Base-by-base conservation (phyloP, 1,284 basidiomycete genomes). In the Erythrobasidium hasegawianum region DNA sequence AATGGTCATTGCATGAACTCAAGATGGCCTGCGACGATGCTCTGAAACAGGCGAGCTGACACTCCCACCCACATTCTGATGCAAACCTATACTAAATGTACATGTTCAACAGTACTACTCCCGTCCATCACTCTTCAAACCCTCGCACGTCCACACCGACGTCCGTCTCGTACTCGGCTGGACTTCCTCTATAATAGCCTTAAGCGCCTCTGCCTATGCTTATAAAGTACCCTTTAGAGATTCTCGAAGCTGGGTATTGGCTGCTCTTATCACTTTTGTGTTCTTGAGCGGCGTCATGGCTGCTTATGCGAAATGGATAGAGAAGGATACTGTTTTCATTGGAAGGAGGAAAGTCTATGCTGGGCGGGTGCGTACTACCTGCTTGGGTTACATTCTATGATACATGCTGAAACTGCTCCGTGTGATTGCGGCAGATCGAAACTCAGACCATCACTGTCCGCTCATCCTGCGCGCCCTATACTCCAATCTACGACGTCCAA, bases 21-120 rank as follows among this genome's bases (percentile, higher is more conserved):
- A 95, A 95, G 81, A 86, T 87, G 72, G 86, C 92, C 13, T 87
- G 89, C 71, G 93, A 96, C 76, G 92, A 95, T 80, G 87, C 87
- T 43, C 80, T 95, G 69, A 90, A 89, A 78, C 86, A 88, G 76
- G 92, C 94, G 75, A 71, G 89, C 83, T 9, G 29, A 26, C 39
- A 27, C 8, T 49, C 10, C 9, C 18, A 3, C 14, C 24, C 26
- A 10, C 13, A 11, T 11, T 22, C 4, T 4, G 14, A 41, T 40
- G 9, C 24, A 16, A 1, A 14, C 14, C 55, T 14, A 26, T 50
- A 11, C n/a, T 9, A 10, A 33, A n/a, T n/a, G n/a, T n/a, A n/a
- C n/a, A n/a, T n/a, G n/a, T n/a, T n/a, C 18, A 11, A 22, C 69
- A 93, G 89, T 87, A 87, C 76, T 82, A 94, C 55, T 84, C 87